Evolutionary conservation across 2,329 filamentous ascomycete genomes (phyloP).

Genomic region (Thermothelomyces thermophilus): DNA sequence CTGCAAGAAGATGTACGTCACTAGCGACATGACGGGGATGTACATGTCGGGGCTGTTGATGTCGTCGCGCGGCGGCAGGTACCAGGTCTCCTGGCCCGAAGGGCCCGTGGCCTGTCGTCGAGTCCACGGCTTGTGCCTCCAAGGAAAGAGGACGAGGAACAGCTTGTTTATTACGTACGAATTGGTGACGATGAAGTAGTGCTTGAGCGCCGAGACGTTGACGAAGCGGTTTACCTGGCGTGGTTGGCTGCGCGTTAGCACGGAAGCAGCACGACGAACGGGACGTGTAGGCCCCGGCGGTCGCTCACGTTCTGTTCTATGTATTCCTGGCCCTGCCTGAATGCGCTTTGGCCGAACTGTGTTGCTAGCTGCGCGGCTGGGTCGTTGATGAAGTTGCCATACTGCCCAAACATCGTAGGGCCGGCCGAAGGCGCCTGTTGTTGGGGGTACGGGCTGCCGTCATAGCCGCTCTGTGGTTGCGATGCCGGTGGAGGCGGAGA

Average conservation of each 20-base stretch:
- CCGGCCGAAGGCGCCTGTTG: constrained; percentile 43
- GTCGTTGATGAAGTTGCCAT: constrained; percentile 92
- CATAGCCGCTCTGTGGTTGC: constrained; percentile 58
- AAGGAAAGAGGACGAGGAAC: constrained; percentile 89
- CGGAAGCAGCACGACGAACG: not conserved
- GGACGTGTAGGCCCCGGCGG: not conserved
- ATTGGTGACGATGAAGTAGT: constrained; percentile 99
- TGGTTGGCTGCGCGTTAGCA: not conserved
- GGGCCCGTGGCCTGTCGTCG: constrained; percentile 68
- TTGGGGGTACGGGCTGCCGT: constrained; percentile 64
- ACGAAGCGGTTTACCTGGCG: constrained; percentile 62
- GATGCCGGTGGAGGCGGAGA: constrained; percentile 78
- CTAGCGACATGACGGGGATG: constrained; percentile 88
- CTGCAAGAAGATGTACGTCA: constrained; percentile 93
- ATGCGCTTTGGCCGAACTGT: constrained; percentile 86
- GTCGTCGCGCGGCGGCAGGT: constrained; percentile 87
- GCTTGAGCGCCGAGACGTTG: constrained; percentile 87
- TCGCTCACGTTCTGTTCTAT: constrained; percentile 84
- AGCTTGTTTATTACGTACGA: constrained; percentile 93
- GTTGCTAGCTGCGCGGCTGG: constrained; percentile 91
- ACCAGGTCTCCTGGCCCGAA: constrained; percentile 66
- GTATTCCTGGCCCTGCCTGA: constrained; percentile 88
- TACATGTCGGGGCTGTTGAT: constrained; percentile 99
- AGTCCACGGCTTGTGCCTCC: constrained; percentile 96
- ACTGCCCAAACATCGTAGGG: constrained; percentile 59